Conservation (phyloP, 208 protist species). For the Wallacemonas collosoma region DNA sequence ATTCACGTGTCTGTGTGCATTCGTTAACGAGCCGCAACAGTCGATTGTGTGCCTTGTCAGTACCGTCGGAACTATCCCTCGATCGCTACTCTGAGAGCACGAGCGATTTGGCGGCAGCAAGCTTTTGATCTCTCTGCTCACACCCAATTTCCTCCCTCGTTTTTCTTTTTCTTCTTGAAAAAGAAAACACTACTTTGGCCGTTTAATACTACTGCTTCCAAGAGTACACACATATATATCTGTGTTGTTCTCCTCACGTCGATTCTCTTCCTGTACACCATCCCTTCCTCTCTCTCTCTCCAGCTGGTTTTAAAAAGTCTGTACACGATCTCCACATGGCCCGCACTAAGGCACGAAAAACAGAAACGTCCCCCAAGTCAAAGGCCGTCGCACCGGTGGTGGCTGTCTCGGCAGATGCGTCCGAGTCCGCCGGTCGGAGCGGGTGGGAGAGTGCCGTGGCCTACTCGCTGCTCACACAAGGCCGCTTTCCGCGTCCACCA, state of each 20-base stretch:
- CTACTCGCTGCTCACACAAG: slow-evolving; percentile 23
- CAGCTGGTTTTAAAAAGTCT: too few relatives aligned
- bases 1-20: too few relatives aligned
- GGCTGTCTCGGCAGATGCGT: too few relatives aligned
- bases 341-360: slow-evolving; percentile 1
- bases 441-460: slow-evolving; percentile 2
- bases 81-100: too few relatives aligned
- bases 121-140: too few relatives aligned
- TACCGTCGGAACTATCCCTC: too few relatives aligned
- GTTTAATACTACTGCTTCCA: neutral
- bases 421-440: neutral
- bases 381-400: too few relatives aligned
- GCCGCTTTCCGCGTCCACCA: slow-evolving; percentile 24
- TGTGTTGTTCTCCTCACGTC: neutral
- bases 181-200: neutral
- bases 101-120: too few relatives aligned
- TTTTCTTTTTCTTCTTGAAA: too few relatives aligned
- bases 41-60: too few relatives aligned
- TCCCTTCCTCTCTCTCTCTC: neutral
- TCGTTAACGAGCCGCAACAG: too few relatives aligned
- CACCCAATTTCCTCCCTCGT: too few relatives aligned
- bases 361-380: neutral
- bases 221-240: neutral
- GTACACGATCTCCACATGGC: neutral
- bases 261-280: neutral